Conservation (phyloP, 2,329 filamentous ascomycete genomes). For the Colletotrichum sp. region DNA sequence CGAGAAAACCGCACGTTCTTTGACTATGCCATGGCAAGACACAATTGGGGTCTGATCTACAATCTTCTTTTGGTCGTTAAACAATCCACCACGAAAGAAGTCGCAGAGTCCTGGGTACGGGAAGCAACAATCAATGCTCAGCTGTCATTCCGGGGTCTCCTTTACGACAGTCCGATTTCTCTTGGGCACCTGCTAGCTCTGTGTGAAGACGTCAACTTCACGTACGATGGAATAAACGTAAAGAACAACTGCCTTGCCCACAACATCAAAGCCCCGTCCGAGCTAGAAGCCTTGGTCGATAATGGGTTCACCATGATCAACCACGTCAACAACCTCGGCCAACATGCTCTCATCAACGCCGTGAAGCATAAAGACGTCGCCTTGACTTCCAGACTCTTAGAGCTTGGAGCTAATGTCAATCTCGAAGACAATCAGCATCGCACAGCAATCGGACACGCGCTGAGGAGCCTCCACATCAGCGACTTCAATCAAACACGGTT, state of each 20-base stretch:
- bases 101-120: neutral
- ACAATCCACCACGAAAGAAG: fast-evolving
- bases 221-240: fast-evolving
- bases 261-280: neutral
- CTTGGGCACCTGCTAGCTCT: neutral
- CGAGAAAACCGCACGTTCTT: neutral
- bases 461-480: fast-evolving
- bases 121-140: neutral
- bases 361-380: fast-evolving
- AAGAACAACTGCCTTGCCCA: neutral
- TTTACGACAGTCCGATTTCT: fast-evolving
- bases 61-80: neutral
- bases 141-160: too few relatives aligned
- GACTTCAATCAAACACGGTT: fast-evolving
- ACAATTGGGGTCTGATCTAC: neutral
- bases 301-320: neutral
- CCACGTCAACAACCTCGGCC: neutral
- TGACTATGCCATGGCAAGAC: neutral
- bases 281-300: neutral
- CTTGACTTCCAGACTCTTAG: neutral
- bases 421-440: neutral
- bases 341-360: neutral
- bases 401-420: neutral
- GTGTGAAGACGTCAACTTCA: neutral
- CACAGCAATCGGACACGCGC: neutral